These are phyloP conservation scores for Blastocystis sp. DNA, from an alignment of 352 stramenopile genomes.

Conservation along the genomic window DNA sequence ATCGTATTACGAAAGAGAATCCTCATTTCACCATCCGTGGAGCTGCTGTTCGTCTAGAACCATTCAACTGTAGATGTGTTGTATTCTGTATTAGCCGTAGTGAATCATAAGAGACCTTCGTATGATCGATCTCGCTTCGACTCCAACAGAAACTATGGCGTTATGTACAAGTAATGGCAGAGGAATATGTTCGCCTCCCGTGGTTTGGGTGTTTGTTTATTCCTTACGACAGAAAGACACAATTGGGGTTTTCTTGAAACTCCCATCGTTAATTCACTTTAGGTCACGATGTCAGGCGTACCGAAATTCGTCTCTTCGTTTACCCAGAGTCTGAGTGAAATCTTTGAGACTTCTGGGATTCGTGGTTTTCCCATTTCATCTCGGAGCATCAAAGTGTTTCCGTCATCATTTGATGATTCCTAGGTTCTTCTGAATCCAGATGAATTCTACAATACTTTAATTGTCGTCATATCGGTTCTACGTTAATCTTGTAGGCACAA, in stretches of 20 bases:
- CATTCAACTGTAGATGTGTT: neutral
- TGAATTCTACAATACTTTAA: slow-evolving; percentile 23
- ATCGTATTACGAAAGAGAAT: neutral
- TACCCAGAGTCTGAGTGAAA: neutral
- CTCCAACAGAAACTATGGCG: neutral
- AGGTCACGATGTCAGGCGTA: neutral
- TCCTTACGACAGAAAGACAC: too few species aligned
- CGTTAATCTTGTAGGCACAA: slow-evolving; percentile 8
- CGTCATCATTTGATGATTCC: neutral
- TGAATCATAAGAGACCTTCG: slow-evolving; percentile 13
- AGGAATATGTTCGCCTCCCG: too few species aligned
- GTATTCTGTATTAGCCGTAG: neutral
- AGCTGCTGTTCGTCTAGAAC: neutral
- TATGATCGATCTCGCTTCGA: neutral
- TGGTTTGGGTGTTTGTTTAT: too few species aligned
- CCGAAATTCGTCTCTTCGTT: slow-evolving; percentile 16
- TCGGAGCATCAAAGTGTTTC: neutral
- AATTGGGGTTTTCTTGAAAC: too few species aligned
- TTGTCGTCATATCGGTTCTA: neutral
- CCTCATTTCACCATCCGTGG: neutral
- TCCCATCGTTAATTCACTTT: too few species aligned
- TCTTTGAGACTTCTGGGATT: slow-evolving; percentile 17
- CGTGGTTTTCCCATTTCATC: slow-evolving; percentile 11
- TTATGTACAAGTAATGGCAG: too few species aligned
- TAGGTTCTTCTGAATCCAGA: slow-evolving; percentile 40